Base-by-base conservation (phyloP, 1,284 basidiomycete species). In the Boletus holoroseus region DNA sequence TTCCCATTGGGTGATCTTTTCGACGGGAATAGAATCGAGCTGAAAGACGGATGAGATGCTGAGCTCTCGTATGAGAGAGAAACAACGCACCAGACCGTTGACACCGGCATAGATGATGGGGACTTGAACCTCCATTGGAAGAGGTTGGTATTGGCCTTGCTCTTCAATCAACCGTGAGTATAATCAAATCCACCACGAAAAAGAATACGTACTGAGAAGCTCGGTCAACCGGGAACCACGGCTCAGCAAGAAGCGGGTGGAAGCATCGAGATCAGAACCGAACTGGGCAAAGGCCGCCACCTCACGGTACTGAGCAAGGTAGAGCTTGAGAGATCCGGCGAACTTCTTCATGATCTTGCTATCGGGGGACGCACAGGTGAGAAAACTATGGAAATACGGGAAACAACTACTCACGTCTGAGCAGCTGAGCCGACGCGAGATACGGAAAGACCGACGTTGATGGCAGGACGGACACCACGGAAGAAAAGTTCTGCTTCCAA, bases 321-420 rank as follows among this genome's bases (percentile, higher is more conserved):
- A 98, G 49, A 99, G 85, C 81, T 99, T 99, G 68, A 98, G 86
- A 59, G 94, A 98, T 84, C 95, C 95, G 64, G 95, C 94, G 67
- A 98, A 97, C 79, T 96, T 92, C 89, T 98, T 99, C 94, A 97
- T 96, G 77, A 96, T 92, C 81, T 95, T 93, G 68, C 85, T 88
- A 59, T 41, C 51, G 60, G 46, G 20, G 7, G 6, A 42, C 18
- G 34, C 7, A 31, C 31, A 47, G 27, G 45, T 57, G 26, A 62
- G 47, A 22, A 36, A 54, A 30, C 39, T 3, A 40, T 15, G 28
- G 18, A n/a, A 41, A 40, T 12, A 48, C 7, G 24, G 20, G 11
- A 31, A 34, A 20, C 35, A 46, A 38, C 13, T 18, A 74, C 83
- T 62, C 63, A 92, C 88, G 94, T 97, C 81, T 99, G 95, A 69